Evolutionary conservation across 768 basidiomycete genomes (phyloP), one percentile per base, ranked within the genome.

Genomic region (Mrakia frigida): DNA sequence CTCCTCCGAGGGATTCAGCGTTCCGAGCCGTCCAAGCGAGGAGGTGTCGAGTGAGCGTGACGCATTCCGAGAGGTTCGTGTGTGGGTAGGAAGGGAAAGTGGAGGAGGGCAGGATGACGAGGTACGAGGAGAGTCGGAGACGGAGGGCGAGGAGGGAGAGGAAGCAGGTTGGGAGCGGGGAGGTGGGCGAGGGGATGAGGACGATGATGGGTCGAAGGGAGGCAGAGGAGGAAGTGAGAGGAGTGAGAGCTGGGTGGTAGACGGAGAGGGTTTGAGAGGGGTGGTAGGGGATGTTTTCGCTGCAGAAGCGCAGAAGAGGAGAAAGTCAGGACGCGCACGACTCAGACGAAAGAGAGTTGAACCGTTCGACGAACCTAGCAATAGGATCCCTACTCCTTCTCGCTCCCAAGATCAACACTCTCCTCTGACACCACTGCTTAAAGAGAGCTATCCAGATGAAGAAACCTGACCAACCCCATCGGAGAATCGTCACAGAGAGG

Each of bases 321-420:
- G 18, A 6, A 61, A 21, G 21, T 16, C 18, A 14, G 13, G 59
- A 18, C 9, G 23, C 14, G 18, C 3, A 13, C 35, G 35, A 16
- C 4, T 16, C 10, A 35, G 18, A 43, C 6, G 25, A 33, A 11
- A 23, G 23, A 9, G 35, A 37, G 33, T 1, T 11, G 67, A 3
- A 37, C 33, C 13, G 43, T 39, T n/a, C 2, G 35, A 61, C 74
- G 25, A 5, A 74, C 74, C 23, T 70, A 39, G 53, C 59, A 31
- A 75, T 70, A 39, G 68, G 50, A 35, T 75, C 74, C 56, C 60
- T 75, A 41, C 43, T 70, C 18, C 69, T 59, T n/a, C 41, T 50
- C 13, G 50, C n/a, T n/a, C 68, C 60, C 0, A 75, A 39, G 14
- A 70, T 56, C 39, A 56, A 37, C 23, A 75, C 56, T 33, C 74